Base-by-base conservation (phyloP, 768 basidiomycete species). In the Fistulinella prunicolor region DNA sequence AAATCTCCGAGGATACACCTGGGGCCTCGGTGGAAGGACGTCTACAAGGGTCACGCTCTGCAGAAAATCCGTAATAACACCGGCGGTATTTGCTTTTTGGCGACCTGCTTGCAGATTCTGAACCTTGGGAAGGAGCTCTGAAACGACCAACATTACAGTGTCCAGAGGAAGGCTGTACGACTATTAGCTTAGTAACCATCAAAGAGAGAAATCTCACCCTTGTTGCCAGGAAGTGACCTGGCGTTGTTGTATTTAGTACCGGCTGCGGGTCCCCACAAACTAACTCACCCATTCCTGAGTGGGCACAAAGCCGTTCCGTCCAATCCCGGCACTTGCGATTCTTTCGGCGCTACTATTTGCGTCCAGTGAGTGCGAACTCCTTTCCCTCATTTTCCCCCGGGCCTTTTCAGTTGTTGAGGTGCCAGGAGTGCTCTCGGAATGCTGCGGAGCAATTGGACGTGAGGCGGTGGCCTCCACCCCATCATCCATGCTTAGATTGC, bases 161-260 rank as follows among this genome's bases (percentile, higher is more conserved):
- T 96, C 94, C 34, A 98, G 76, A 9, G 95, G 94, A 24, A 98
- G 75, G 10, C 92, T 94, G 53, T 17, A 45, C 32, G 34, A 23
- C 17, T 21, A 19, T 63, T 19, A 60, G 42, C 35, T 40, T 40
- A 38, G 23, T 12, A 23, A 19, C 30, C n/a, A 42, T 39, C 36
- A 43, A 16, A 19, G 14, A 40, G 42, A 44, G 34, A 46, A 50
- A 6, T 19, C 71, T 63, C 56, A 91, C 92, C 94, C 94, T 77
- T 94, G 91, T 58, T 95, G 90, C 95, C 95, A 98, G 2, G 94
- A 94, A 19, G 88, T 80, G 4, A 93, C 86, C 88, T 89, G 49
- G 10, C 19, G 38, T 17, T 17, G 9, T 22, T 10, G 44, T 41
- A 42, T 34, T 53, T 26, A 61, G 38, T 35, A 41, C 23, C 7